Base-by-base conservation (phyloP, 805 yeast genomes). In the Ogataea pignaliae region DNA sequence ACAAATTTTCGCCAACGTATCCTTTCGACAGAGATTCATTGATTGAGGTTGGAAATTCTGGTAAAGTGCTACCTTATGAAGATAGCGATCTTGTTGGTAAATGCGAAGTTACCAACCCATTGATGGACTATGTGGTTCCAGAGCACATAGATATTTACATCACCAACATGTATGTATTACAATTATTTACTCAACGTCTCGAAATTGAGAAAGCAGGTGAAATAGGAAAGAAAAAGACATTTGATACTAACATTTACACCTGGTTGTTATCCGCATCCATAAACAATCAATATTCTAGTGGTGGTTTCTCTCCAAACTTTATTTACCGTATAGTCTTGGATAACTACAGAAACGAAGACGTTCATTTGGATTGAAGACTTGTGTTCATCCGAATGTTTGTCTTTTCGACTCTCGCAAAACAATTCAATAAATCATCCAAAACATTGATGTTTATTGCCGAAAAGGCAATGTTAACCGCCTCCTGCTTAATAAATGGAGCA, bases 281-380 rank as follows among this genome's bases (percentile, higher is more conserved):
- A 21, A 21, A 46, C 53, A 32, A n/a, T 39, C 32, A 15, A 17
- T 44, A 51, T 43, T 51, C 8, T 45, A 55, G 64, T 41, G 99
- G 98, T 40, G 98, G 98, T 13, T 89, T 86, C 62, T 87, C 98
- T 21, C 98, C 99, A 38, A 88, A 91, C 56, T 93, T 93, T 68
- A 85, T 93, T 43, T 93, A 93, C 66, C 83, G 99, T 66, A 85
- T 93, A 43, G 96, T 93, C 16, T 78, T 90, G 70, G 99, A 93
- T 65, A 88, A 91, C 66, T 93, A 93, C 66, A 85, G 85, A 64
- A 79, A 83, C 42, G 89, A 84, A 56, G 98, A 93, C 69, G 87
- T 78, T 46, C 73, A 73, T 55, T 68, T 83, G 50, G 81, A 72
- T 45, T 71, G 64, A 52, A 39, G 37, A 42, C 26, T 29, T 17